A percentile compares a stretch with the other conserved stretches of the same genome.
These are phyloP conservation scores for Adenanthera pavonina DNA, from an alignment of 306 rosid genomes.

Conservation along the genomic window DNA sequence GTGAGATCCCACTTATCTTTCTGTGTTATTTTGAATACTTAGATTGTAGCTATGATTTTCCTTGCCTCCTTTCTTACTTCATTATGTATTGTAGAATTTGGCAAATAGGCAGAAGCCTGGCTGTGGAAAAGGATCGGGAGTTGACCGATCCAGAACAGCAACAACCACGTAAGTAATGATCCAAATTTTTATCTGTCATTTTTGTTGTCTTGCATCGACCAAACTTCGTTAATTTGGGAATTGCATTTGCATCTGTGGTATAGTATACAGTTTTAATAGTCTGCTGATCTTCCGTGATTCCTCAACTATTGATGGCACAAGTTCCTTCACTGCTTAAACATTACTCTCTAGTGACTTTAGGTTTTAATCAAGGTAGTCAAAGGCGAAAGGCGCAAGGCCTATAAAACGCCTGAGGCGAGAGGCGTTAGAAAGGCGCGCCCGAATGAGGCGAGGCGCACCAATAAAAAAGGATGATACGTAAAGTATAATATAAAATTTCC, in stretches of 20 bases:
- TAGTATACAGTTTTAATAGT: not conserved
- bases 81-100: slow-evolving; percentile 69
- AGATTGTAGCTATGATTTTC: slow-evolving; percentile 26
- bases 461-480: no score
- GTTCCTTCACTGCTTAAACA: slow-evolving; percentile 18
- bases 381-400: no score
- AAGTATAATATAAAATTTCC: no score
- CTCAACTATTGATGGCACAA: slow-evolving; percentile 1
- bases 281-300: slow-evolving; percentile 1
- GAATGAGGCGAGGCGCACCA: no score
- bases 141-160: slow-evolving; percentile 91
- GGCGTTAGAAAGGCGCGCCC: no score
- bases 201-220: not conserved
- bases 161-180: slow-evolving; percentile 73
- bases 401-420: no score
- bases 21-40: not conserved
- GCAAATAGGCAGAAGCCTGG: slow-evolving; percentile 90
- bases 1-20: slow-evolving; percentile 31
- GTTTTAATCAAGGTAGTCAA: no score
- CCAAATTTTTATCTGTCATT: not conserved
- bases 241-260: not conserved
- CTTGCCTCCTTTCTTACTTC: not conserved
- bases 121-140: slow-evolving; percentile 93
- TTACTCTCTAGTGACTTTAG: slow-evolving; percentile 19
- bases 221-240: slow-evolving; percentile 1